Percentiles rank a stretch among this genome's conserved stretches.
Conservation (phyloP, 2,329 filamentous ascomycete species). For the Aspergillus intermedius region DNA sequence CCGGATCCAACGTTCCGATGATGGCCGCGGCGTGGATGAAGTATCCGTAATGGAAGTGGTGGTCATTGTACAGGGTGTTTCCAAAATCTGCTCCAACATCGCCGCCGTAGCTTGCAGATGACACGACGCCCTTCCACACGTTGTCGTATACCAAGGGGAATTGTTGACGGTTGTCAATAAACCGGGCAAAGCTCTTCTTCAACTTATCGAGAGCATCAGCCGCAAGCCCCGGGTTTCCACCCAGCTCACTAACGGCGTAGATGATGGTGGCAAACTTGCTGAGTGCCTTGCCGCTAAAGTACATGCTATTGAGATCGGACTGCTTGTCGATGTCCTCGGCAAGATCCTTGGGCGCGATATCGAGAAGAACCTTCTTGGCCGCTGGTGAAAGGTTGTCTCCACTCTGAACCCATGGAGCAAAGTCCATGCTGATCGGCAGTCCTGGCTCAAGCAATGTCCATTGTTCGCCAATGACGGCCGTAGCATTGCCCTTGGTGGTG, state of each 20-base stretch:
- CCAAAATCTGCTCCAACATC: constrained; percentile 76
- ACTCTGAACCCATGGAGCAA: constrained; percentile 66
- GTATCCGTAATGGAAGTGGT: constrained; percentile 67
- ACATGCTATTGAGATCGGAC: constrained; percentile 77
- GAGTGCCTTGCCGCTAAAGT: constrained; percentile 81
- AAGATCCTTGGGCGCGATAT: constrained; percentile 64
- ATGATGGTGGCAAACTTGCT: constrained; percentile 69
- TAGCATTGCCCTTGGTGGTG: constrained; percentile 77
- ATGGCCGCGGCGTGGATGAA: constrained; percentile 81
- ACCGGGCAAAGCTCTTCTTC: constrained; percentile 60
- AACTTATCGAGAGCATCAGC: constrained; percentile 54
- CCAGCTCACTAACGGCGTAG: constrained; percentile 58
- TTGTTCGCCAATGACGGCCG: constrained; percentile 61
- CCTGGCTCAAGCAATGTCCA: constrained; percentile 72
- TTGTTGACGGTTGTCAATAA: constrained; percentile 61
- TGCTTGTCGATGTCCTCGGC: constrained; percentile 68
- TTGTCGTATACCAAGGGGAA: constrained; percentile 52
- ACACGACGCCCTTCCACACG: constrained; percentile 74
- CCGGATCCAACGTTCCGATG: constrained; percentile 69
- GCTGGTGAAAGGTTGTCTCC: constrained; percentile 37
- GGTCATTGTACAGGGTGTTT: constrained; percentile 68
- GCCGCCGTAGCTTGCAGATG: constrained; percentile 63
- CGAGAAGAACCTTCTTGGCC: constrained; percentile 55
- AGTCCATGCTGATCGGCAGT: constrained; percentile 68
- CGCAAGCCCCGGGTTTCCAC: constrained; percentile 53